phyloP scores from a whole-genome alignment of 106 monocot genomes.

The Dendrobium nobile region DNA sequence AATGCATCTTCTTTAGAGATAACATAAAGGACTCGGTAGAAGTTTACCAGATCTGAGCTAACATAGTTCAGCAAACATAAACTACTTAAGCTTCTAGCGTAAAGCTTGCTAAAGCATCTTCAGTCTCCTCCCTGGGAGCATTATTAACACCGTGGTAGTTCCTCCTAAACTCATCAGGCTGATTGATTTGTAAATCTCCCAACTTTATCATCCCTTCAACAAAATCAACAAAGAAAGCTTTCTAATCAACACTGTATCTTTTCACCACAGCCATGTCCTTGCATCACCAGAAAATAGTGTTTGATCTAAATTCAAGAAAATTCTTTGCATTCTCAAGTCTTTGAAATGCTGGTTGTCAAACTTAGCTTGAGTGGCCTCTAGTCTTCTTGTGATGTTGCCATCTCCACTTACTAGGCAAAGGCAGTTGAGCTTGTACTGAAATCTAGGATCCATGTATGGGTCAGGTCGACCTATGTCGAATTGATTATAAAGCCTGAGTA shows the following conservation, averaged over 20 bases:
- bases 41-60: too few species aligned
- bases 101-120: not conserved
- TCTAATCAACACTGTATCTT: slow-evolving; percentile 35
- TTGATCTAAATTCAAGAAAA: slow-evolving; percentile 74
- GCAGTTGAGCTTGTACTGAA: slow-evolving; percentile 23
- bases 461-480: slow-evolving; percentile 53
- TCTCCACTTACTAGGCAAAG: slow-evolving; percentile 30
- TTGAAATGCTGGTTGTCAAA: slow-evolving; percentile 84
- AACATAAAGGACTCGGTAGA: too few species aligned
- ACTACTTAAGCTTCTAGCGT: not conserved
- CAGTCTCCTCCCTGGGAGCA: not conserved
- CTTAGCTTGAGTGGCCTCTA: slow-evolving; percentile 44
- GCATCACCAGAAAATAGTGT: slow-evolving; percentile 52
- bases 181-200: slow-evolving; percentile 53
- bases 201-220: slow-evolving; percentile 75
- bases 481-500: slow-evolving; percentile 60
- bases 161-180: slow-evolving; percentile 54
- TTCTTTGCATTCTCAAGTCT: slow-evolving; percentile 50
- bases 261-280: slow-evolving; percentile 29
- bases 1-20: too few species aligned
- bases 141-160: slow-evolving; percentile 58
- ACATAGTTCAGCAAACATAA: too few species aligned
- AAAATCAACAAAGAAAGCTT: slow-evolving; percentile 58
- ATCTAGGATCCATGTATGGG: slow-evolving; percentile 37
- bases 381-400: slow-evolving; percentile 50